Evolutionary conservation across 192 early-diverging fungal genomes (phyloP).

Genomic region (Chytriomyces sp.): DNA sequence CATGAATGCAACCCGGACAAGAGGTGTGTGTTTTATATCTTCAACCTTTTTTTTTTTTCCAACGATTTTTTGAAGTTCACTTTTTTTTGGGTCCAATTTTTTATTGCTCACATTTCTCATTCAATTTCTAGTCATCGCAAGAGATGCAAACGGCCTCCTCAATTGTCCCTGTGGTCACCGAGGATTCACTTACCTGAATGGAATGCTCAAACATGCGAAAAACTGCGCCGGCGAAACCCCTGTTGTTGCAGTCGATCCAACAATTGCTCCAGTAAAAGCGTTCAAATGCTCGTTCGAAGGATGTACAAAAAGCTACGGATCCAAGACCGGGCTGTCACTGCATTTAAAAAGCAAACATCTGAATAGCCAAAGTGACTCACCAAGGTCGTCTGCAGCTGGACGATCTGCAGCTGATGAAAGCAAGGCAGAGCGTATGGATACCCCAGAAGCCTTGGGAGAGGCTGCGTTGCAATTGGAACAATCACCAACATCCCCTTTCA

Average conservation of each 20-base stretch:
- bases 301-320: neutral
- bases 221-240: neutral
- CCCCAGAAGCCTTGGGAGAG: neutral
- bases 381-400: neutral
- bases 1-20: neutral
- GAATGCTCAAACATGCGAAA: neutral
- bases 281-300: constrained; percentile 1
- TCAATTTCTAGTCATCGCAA: neutral
- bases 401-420: neutral
- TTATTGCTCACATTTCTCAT: neutral
- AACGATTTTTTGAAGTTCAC: too few species aligned
- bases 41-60: neutral
- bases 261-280: neutral
- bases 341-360: neutral
- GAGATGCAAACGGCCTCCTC: neutral
- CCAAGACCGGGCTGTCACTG: neutral
- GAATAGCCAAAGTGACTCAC: neutral
- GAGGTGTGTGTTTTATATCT: neutral
- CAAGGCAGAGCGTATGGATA: neutral
- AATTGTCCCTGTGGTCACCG: neutral
- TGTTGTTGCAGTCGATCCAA: neutral
- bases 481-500: too few species aligned
- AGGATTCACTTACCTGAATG: neutral
- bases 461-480: neutral
- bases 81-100: too few species aligned